Base-by-base conservation (phyloP, 129 eudicot species). In the Scalesia atractyloides region DNA sequence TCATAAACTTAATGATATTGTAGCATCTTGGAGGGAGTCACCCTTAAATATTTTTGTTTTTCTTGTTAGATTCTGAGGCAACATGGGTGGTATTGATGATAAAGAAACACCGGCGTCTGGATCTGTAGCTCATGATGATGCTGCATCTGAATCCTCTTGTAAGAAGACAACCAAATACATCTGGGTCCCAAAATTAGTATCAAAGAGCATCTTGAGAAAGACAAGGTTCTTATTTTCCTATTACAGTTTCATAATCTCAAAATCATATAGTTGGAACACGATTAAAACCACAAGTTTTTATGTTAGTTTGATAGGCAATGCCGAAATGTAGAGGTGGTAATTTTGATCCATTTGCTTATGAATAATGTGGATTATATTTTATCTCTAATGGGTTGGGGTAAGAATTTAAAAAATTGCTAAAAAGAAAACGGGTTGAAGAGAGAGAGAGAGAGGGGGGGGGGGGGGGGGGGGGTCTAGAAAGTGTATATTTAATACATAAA, bases 131-230 rank as follows among this genome's bases (percentile, higher is more conserved):
- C n/a, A n/a, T n/a, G n/a, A n/a, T n/a, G n/a, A n/a, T n/a, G n/a
- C n/a, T n/a, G n/a, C n/a, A n/a, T n/a, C n/a, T n/a, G n/a, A n/a
- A n/a, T n/a, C n/a, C n/a, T n/a, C n/a, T n/a, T n/a, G 14, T 95
- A 90, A 14, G 97, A 87, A 64, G 97, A 90, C 8, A 33, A 70
- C n/a, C 72, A 48, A 49, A 79, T 90, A 76, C n/a, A 71, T 22
- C 82, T 90, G 86, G 97, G 97, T 33, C 95, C 97, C 11, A 87
- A 84, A 70, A 50, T 79, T 64, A 90, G 87, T 43, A 83, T 90
- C 82, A 90, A 68, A 68, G 83, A 90, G 54, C 95, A 87, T 64
- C 91, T 87, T 47, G 97, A 90, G 83, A 87, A 85, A 76, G 97
- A 90, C 73, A 90, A 90, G 97, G 97, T 90, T 76, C 49, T 33